Evolutionary conservation across 2,329 filamentous ascomycete genomes (phyloP), one percentile per base, ranked within the genome.

Genomic region (Alternaria longipes): DNA sequence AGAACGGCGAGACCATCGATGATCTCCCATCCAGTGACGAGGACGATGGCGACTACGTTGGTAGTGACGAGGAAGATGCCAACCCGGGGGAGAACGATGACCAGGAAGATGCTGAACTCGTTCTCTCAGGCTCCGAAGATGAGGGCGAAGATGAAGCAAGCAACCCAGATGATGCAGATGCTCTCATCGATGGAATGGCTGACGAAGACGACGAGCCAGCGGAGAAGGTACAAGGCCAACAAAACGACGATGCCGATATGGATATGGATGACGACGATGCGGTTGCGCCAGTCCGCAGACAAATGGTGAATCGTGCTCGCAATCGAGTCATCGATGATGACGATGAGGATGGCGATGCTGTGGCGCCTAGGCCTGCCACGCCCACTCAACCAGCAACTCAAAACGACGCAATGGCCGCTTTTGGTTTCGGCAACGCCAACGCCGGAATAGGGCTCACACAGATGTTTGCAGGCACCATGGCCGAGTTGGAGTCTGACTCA

Each of bases 401-500:
- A 24, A 69, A 75, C 28, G 72, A 77, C 44, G 60, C 67, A 12
- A 76, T 77, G 63, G 78, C 78, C 9, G 79, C 77, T 7, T 81
- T 81, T 62, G 72, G 81, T 67, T 75, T 83, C 72, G 60, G 75
- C 7, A 71, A 72, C n/a, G 62, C 67, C n/a, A 60, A 74, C 46
- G 74, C 77, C 41, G 79, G 83, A 6, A 77, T 97, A 42, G 91
- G 92, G 9, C 84, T 97, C 45, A 96, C 93, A 0, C 94, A 97
- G 71, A 94, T 95, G 64, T 97, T 97, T 74, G 91, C 91, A 5
- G 92, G 92, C 12, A 97, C 93, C 1, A 91, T 97, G 88, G 93
- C 91, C 49, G 88, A 87, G 38, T 82, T 83, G 60, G 80, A 84
- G 50, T 75, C 76, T 3, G 78, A 71, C 8, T 66, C 71, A 83